Evolutionary conservation across 176 grass and related monocot species (phyloP).

Genomic region (Musa troglodytarum): DNA sequence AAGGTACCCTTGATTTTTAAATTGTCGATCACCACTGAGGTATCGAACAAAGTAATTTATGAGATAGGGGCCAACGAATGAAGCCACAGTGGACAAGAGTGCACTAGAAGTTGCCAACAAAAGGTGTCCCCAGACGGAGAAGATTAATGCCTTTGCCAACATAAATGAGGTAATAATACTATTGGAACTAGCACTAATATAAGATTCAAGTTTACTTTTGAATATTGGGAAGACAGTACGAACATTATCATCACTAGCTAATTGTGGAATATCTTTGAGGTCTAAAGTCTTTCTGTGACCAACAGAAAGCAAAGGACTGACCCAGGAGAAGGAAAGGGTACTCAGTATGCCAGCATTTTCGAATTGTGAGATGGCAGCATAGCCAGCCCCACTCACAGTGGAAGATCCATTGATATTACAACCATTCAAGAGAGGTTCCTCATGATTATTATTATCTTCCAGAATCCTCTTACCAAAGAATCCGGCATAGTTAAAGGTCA

Average conservation of each 20-base stretch:
- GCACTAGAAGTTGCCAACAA: background rate
- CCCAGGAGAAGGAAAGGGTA: slow-evolving; percentile 12
- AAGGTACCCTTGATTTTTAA: background rate
- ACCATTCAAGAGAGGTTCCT: slow-evolving; percentile 8
- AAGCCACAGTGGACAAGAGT: background rate
- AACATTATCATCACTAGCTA: background rate
- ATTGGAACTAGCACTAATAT: background rate
- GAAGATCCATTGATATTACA: background rate
- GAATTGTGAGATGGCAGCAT: background rate
- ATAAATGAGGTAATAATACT: background rate
- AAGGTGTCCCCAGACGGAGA: background rate
- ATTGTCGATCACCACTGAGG: background rate
- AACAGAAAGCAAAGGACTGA: slow-evolving; percentile 11
- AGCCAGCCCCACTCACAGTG: background rate
- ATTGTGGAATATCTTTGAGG: slow-evolving; percentile 6
- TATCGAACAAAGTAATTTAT: slow-evolving; percentile 6
- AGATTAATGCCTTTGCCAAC: slow-evolving; percentile 5
- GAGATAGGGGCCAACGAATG: slow-evolving; percentile 5
- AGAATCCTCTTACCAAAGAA: background rate
- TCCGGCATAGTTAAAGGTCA: slow-evolving; percentile 1
- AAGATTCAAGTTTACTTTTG: background rate
- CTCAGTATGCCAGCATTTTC: background rate
- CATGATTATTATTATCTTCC: background rate
- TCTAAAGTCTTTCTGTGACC: slow-evolving; percentile 3
- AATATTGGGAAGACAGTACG: background rate